Percentiles rank a stretch among this genome's conserved stretches.
phyloP scores from a whole-genome alignment of 1,284 basidiomycete genomes.

The Leccinum pseudoinsigne region DNA sequence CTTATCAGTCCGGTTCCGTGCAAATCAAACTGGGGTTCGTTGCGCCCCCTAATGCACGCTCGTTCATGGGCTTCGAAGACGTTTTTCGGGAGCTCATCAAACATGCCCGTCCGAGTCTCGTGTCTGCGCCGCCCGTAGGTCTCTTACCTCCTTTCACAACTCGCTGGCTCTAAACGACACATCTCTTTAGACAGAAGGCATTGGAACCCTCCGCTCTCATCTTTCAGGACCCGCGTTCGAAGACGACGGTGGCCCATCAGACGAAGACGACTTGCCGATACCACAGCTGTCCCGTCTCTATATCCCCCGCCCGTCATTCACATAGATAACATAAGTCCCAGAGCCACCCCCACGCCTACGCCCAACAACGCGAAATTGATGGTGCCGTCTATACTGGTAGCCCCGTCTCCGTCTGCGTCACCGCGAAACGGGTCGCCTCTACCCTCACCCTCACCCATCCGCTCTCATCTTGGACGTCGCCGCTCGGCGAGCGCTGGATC shows the following conservation, averaged over 20 bases:
- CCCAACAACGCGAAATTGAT: conserved; percentile 2
- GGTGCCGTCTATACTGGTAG: conserved; percentile 15
- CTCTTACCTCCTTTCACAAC: conserved; percentile 2
- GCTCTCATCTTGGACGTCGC: conserved; percentile 27
- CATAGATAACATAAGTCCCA: conserved; percentile 18
- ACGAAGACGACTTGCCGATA: conserved; percentile 19
- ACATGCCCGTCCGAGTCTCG: conserved; percentile 62
- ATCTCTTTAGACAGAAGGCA: conserved; percentile 74
- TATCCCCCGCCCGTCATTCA: conserved; percentile 27
- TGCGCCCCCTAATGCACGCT: conserved; percentile 42
- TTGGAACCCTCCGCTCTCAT: conserved; percentile 80
- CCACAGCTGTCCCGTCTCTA: conserved; percentile 28
- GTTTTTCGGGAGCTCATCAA: conserved; percentile 68
- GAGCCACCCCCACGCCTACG: conserved; percentile 29
- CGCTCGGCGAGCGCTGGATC: conserved; percentile 34
- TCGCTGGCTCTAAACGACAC: background rate
- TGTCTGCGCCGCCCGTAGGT: conserved; percentile 77
- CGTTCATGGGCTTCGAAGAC: conserved; percentile 47
- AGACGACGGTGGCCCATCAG: conserved; percentile 76
- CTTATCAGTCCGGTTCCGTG: conserved; percentile 46
- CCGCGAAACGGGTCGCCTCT: conserved; percentile 14
- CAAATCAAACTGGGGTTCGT: conserved; percentile 81
- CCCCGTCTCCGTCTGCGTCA: conserved; percentile 6
- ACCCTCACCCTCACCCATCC: conserved; percentile 23
- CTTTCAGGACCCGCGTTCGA: conserved; percentile 57